These are phyloP conservation scores for Mortierella sp. DNA, from an alignment of 371 early-diverging fungal genomes.

Conservation along the genomic window DNA sequence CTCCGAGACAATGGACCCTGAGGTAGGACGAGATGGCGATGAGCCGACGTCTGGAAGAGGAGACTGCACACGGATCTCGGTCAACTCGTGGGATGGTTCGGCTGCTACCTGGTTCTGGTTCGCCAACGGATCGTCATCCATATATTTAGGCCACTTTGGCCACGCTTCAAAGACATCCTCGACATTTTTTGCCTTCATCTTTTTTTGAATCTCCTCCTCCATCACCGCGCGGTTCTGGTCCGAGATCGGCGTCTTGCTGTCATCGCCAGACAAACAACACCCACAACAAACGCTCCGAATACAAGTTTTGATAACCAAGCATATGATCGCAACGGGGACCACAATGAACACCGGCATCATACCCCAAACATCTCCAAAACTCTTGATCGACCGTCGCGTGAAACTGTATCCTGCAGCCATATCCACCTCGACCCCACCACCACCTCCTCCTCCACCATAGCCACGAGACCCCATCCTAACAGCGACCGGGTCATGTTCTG, in stretches of 20 bases:
- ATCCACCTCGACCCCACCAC: background rate
- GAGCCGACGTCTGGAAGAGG: background rate
- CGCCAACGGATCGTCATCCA: background rate
- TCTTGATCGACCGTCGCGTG: conserved; percentile 16
- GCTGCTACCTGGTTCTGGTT: background rate
- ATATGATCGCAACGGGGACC: background rate
- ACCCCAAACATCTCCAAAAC: background rate
- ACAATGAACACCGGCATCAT: conserved; percentile 9
- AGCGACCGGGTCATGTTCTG: background rate
- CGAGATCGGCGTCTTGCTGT: background rate
- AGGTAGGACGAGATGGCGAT: background rate
- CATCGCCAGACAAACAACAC: background rate
- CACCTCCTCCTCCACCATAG: background rate
- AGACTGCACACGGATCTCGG: background rate
- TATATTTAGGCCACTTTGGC: conserved; percentile 12
- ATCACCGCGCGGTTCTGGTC: background rate
- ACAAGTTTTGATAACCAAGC: conserved; percentile 4
- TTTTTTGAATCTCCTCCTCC: background rate
- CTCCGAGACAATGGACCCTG: background rate
- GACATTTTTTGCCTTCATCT: background rate
- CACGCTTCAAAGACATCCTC: conserved; percentile 15
- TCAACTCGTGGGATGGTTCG: background rate
- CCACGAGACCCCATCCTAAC: no score
- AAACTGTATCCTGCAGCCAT: conserved; percentile 17
- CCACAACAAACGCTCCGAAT: conserved; percentile 6